A percentile compares a stretch with the other conserved stretches of the same genome.
Evolutionary conservation across 192 early-diverging fungal species (phyloP).

Genomic region (Coemansia sp.): DNA sequence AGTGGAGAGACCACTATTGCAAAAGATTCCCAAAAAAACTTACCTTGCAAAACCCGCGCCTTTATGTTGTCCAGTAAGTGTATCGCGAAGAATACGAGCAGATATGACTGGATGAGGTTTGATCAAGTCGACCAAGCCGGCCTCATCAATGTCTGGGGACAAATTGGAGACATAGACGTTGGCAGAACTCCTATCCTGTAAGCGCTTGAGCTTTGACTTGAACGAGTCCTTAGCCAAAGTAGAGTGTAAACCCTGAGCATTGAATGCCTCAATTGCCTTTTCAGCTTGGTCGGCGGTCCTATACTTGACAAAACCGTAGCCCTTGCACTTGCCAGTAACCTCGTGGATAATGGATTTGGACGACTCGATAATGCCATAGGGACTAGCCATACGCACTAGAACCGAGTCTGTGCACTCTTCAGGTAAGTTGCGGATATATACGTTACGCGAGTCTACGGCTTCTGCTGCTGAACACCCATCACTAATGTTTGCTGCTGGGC

Average conservation of each 20-base stretch:
- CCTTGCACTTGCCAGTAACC: constrained; percentile 80
- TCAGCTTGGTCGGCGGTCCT: constrained; percentile 68
- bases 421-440: constrained; percentile 82
- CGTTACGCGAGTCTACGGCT: constrained; percentile 60
- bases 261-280: constrained; percentile 72
- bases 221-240: constrained; percentile 81
- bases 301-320: constrained; percentile 91
- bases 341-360: constrained; percentile 86
- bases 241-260: constrained; percentile 67
- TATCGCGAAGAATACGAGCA: constrained; percentile 75
- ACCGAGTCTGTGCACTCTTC: constrained; percentile 69
- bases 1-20: constrained; percentile 5
- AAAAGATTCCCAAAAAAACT: neutral
- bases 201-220: constrained; percentile 68
- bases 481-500: constrained; percentile 13
- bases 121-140: constrained; percentile 66
- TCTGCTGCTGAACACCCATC: neutral
- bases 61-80: constrained; percentile 64
- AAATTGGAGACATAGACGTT: constrained; percentile 89
- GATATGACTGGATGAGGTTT: constrained; percentile 70
- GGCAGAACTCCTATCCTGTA: constrained; percentile 75
- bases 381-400: constrained; percentile 64
- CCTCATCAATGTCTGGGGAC: constrained; percentile 75
- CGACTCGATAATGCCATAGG: constrained; percentile 76
- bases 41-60: constrained; percentile 78